Base-by-base conservation (phyloP, 2,329 filamentous ascomycete genomes). In the Pestalotiopsis sp. region DNA sequence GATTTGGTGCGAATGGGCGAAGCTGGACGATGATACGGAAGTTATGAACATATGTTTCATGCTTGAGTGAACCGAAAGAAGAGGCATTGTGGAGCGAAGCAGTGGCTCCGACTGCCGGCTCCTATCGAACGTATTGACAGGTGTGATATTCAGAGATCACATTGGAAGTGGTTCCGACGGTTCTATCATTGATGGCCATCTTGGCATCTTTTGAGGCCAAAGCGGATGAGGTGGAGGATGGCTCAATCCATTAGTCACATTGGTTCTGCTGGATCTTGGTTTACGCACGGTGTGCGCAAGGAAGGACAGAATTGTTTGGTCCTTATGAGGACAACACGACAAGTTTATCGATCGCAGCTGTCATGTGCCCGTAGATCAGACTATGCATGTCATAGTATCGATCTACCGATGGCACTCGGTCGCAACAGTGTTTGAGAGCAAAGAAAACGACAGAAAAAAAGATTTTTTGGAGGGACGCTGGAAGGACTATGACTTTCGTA, bases 401-500 rank as follows among this genome's bases (percentile, higher is more conserved):
- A 20, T 20, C 6, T 40, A 17, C 58, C 58, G 26, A n/a, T 61
- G 58, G 13, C 58, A 35, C 11, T 14, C 30, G 67, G 66, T 66
- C 68, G 64, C 68, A 74, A 70, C 73, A 73, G 72, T 75, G 72
- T 71, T 74, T 55, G 68, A 63, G 39, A 38, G 61, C 63, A 61
- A 38, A 20, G 14, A 66, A 66, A 68, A 67, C 65, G 63, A 67
- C 69, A 67, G 59, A 70, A 68, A 66, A 72, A 73, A 74, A 74
- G 72, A 68, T 24, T 66, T 71, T 73, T 73, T 69, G 70, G 55
- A 66, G 70, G 75, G 68, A 68, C 69, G 68, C 74, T 76, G 68
- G 73, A 73, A 71, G 66, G 67, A 58, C 72, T 73, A 66, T 69
- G 66, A 67, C 73, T 73, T 68, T 72, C 69, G 68, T 68, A 76